Evolutionary conservation across 202 grass and related monocot genomes (phyloP).

Genomic region (Carex sylvatica): DNA sequence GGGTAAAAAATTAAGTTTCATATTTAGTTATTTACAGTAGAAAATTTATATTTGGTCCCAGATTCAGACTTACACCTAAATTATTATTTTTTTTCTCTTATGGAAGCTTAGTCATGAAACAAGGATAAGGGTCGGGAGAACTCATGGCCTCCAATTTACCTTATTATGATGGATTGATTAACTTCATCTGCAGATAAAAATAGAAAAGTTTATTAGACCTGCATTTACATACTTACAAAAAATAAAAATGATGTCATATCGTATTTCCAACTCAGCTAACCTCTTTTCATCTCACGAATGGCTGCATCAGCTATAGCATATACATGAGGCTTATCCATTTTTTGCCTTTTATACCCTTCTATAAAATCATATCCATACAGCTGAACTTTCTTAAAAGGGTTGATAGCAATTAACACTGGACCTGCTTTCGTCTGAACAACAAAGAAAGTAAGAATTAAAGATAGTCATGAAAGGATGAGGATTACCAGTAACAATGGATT

Average conservation of each 20-base stretch:
- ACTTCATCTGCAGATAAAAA: conserved; percentile 87
- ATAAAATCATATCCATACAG: conserved; percentile 85
- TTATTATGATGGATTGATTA: conserved; percentile 97
- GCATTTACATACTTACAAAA: conserved; percentile 10
- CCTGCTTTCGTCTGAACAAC: conserved; percentile 92
- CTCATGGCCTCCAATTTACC: conserved; percentile 33
- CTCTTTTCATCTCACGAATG: conserved; percentile 89
- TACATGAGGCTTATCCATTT: conserved; percentile 79
- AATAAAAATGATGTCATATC: conserved; percentile 23
- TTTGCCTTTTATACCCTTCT: conserved; percentile 70
- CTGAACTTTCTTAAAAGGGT: conserved; percentile 89
- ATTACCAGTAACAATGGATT: conserved; percentile 21
- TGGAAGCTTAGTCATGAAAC: neutral
- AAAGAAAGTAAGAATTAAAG: conserved; percentile 13
- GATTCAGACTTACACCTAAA: neutral
- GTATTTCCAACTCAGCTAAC: conserved; percentile 34
- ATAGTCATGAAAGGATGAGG: conserved; percentile 28
- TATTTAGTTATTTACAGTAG: neutral
- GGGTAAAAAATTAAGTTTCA: conserved; percentile 17
- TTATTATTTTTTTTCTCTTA: neutral
- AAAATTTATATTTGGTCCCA: neutral
- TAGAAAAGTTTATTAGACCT: neutral
- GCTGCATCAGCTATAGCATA: conserved; percentile 95
- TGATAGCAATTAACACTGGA: conserved; percentile 91
- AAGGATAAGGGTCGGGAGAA: neutral